phyloP scores from a whole-genome alignment of 2,329 filamentous ascomycete species.

The Hymenoscyphus repandus region DNA sequence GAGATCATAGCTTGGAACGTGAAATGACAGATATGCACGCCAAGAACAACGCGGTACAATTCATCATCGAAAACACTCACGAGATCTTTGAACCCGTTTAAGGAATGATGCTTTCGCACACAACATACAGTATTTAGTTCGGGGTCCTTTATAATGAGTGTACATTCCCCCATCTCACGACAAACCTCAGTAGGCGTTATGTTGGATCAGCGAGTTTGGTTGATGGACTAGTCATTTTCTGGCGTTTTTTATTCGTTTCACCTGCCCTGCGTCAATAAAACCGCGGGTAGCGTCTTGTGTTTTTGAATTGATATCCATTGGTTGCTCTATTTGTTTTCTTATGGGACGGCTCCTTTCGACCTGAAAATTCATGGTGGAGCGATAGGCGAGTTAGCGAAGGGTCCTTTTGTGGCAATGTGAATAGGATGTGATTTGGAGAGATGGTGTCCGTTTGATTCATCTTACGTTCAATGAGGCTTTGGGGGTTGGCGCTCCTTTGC shows the following conservation, averaged over 20 bases:
- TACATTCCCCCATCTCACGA: slow-evolving; percentile 9
- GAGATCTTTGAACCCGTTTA: slow-evolving; percentile 57
- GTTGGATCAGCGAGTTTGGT: slow-evolving; percentile 12
- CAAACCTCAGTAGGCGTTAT: slow-evolving; percentile 15
- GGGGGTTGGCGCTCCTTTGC: neutral
- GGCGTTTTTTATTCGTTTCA: slow-evolving; percentile 13
- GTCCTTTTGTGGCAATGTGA: neutral
- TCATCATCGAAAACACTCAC: slow-evolving; percentile 84
- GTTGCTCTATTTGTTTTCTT: slow-evolving; percentile 1
- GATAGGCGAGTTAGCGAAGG: neutral
- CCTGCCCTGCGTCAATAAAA: neutral
- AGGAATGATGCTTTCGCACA: neutral
- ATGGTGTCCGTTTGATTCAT: neutral
- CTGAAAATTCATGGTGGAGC: slow-evolving; percentile 1
- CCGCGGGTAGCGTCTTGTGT: neutral
- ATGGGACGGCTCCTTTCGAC: neutral
- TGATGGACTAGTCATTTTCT: slow-evolving; percentile 3
- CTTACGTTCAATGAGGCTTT: neutral
- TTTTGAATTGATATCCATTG: slow-evolving; percentile 16
- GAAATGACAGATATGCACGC: slow-evolving; percentile 95
- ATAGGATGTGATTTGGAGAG: too few species aligned
- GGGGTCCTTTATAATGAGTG: slow-evolving; percentile 8
- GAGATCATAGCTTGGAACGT: slow-evolving; percentile 79
- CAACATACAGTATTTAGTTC: slow-evolving; percentile 4
- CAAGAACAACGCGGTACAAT: slow-evolving; percentile 89